Base-by-base conservation (phyloP, 441 rosid species). In the Croton laevigatus region DNA sequence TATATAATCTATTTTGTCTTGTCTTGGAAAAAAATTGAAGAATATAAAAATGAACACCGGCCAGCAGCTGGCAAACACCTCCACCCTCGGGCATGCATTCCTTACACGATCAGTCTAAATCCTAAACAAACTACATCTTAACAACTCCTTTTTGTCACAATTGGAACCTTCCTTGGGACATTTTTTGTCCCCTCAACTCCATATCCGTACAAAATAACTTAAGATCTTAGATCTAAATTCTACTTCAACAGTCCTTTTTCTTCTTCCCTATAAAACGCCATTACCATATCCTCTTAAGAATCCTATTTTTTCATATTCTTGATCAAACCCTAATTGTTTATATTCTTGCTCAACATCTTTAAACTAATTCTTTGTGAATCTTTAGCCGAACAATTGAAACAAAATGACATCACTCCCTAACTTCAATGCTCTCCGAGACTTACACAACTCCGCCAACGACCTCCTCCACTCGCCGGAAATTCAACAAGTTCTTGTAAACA, bases 361-460 rank as follows among this genome's bases (percentile, higher is more conserved):
- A 5, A 3, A 8, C 46, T 36, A 27, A 5, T 11, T 46, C 32
- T 38, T 58, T 17, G 6, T 5, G 5, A 10, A 10, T 53, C 12
- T 20, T 16, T 38, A 62, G 12, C 14, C 1, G 3, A 7, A 27
- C 9, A 42, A 58, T 0, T 6, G 42, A 6, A 44, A 46, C 16
- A 32, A 37, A 36, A 86, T 82, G 88, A 79, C 80, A 38, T 75
- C 80, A 38, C 74, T 77, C 72, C 82, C 81, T 8, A 76, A 84
- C 57, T 89, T 87, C 68, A 79, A 75, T 68, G 84, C 86, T 70
- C 81, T 88, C 22, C 76, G 85, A 58, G 91, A 88, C 76, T 63
- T 89, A 61, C 97, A 91, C 73, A 84, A 82, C 78, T 85, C 84
- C 1, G 89, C 88, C 13, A 87, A 89, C 48, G 82, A 81, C 65